Conservation (phyloP, 1,284 basidiomycete genomes). For the Boletus mariae region DNA sequence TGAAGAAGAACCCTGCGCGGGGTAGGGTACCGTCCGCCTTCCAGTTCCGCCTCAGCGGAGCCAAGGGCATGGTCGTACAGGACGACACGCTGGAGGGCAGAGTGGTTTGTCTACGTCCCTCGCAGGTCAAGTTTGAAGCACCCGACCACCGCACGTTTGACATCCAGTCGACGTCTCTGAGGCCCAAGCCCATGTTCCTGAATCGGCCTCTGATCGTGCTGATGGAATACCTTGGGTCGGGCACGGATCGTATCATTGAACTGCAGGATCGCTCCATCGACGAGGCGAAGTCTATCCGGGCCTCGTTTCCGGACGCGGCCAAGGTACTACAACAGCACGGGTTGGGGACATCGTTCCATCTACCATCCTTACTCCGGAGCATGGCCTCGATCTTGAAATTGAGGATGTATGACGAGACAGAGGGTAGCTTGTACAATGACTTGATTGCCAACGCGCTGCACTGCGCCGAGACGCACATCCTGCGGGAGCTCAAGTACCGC, state of each 20-base stretch:
- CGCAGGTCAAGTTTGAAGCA: slow-evolving; percentile 48
- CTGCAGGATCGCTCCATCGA: slow-evolving; percentile 39
- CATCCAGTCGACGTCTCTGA: slow-evolving; percentile 42
- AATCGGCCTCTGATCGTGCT: slow-evolving; percentile 46
- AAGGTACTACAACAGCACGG: slow-evolving; percentile 39
- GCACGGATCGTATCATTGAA: slow-evolving; percentile 32
- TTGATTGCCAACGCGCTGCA: slow-evolving; percentile 32
- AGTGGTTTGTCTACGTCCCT: slow-evolving; percentile 40
- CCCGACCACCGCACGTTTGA: slow-evolving; percentile 39
- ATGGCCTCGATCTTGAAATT: slow-evolving; percentile 30
- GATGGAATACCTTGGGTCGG: slow-evolving; percentile 40
- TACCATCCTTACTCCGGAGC: slow-evolving; percentile 40
- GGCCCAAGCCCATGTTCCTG: slow-evolving; percentile 38
- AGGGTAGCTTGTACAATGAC: slow-evolving; percentile 29
- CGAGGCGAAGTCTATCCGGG: slow-evolving; percentile 31
- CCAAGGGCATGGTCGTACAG: slow-evolving; percentile 45
- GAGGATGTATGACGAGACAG: slow-evolving; percentile 15
- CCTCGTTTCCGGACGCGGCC: slow-evolving; percentile 27
- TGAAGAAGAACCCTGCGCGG: slow-evolving; percentile 17
- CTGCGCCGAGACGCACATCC: slow-evolving; percentile 38
- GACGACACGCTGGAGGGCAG: slow-evolving; percentile 37
- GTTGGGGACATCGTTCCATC: slow-evolving; percentile 42
- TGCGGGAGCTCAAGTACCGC: slow-evolving; percentile 50
- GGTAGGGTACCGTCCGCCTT: slow-evolving; percentile 33
- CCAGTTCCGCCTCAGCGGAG: slow-evolving; percentile 42